Evolutionary conservation across 2,329 filamentous ascomycete species (phyloP).

Genomic region (Aspergillus versicolor): DNA sequence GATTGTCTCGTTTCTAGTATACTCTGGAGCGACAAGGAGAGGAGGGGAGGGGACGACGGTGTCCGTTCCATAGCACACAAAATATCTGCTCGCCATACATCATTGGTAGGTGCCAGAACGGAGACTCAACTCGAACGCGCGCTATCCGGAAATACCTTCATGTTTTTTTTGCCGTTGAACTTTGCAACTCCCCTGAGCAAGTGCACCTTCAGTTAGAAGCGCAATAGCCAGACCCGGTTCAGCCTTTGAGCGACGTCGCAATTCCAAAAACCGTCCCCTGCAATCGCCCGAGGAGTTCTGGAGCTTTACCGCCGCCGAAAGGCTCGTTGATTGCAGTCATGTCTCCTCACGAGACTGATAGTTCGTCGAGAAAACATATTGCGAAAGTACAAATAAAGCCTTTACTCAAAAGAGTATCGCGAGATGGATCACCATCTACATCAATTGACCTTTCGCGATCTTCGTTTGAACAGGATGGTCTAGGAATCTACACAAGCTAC

Average conservation of each 20-base stretch:
- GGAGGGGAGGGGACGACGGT: conserved; percentile 5
- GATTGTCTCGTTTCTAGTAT: conserved; percentile 2
- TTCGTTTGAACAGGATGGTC: conserved; percentile 56
- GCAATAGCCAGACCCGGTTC: background rate
- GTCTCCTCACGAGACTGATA: conserved; percentile 21
- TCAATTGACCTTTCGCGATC: conserved; percentile 57
- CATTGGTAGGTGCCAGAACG: background rate
- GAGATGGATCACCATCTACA: conserved; percentile 46
- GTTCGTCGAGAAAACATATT: conserved; percentile 16
- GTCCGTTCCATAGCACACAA: background rate
- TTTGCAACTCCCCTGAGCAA: background rate
- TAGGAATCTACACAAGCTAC: conserved; percentile 51
- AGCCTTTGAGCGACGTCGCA: background rate
- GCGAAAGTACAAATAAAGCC: conserved; percentile 53
- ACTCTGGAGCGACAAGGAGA: conserved; percentile 1
- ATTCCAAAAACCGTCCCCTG: background rate
- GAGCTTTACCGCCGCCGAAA: conserved; percentile 1
- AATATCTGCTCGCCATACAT: background rate
- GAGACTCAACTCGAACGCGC: background rate
- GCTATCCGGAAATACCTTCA: background rate
- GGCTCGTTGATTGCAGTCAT: conserved; percentile 16
- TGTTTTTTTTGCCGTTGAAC: background rate
- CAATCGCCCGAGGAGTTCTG: too few species aligned
- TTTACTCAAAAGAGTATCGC: conserved; percentile 54
- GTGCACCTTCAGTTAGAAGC: background rate